Conservation (phyloP, 2,329 filamentous ascomycete genomes). For the Cladosporium cucumerinum region DNA sequence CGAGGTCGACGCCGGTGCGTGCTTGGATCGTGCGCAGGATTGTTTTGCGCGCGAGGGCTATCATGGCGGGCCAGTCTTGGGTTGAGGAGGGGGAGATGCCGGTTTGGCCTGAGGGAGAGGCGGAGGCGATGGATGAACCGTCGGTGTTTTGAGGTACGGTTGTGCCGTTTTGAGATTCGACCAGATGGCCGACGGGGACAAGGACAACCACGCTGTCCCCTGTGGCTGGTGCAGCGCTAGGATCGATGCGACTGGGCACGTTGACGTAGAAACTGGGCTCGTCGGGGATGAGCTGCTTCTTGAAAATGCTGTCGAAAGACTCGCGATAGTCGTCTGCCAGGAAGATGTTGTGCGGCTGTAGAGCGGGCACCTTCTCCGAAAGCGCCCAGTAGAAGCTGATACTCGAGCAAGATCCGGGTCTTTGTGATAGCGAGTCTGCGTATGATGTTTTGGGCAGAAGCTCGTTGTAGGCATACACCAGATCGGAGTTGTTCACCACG, state of each 20-base stretch:
- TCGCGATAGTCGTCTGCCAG: slow-evolving; percentile 68
- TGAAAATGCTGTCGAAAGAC: slow-evolving; percentile 74
- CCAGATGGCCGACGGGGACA: slow-evolving; percentile 68
- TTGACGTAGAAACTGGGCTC: slow-evolving; percentile 76
- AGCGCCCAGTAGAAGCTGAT: slow-evolving; percentile 77
- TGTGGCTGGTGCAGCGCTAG: slow-evolving; percentile 62
- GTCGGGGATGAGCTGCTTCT: slow-evolving; percentile 61
- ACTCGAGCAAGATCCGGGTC: slow-evolving; percentile 64
- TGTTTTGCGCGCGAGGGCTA: slow-evolving; percentile 56
- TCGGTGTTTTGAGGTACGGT: slow-evolving; percentile 6
- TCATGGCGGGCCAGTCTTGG: slow-evolving; percentile 61
- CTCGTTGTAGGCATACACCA: slow-evolving; percentile 71
- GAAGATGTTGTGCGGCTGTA: slow-evolving; percentile 73
- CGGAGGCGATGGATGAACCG: slow-evolving; percentile 22
- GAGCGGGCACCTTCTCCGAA: slow-evolving; percentile 57
- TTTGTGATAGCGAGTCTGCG: slow-evolving; percentile 44
- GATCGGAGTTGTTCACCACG: slow-evolving; percentile 69
- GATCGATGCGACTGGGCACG: slow-evolving; percentile 67
- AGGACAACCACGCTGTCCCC: slow-evolving; percentile 67
- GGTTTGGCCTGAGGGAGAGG: slow-evolving; percentile 28
- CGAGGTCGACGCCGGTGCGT: slow-evolving; percentile 56
- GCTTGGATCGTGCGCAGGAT: slow-evolving; percentile 60
- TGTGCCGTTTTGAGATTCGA: slow-evolving; percentile 24
- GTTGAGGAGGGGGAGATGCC: slow-evolving; percentile 41
- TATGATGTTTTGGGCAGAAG: slow-evolving; percentile 55